These are phyloP conservation scores for Colletotrichum coccodes DNA, from an alignment of 2,329 filamentous ascomycete species.

Conservation along the genomic window DNA sequence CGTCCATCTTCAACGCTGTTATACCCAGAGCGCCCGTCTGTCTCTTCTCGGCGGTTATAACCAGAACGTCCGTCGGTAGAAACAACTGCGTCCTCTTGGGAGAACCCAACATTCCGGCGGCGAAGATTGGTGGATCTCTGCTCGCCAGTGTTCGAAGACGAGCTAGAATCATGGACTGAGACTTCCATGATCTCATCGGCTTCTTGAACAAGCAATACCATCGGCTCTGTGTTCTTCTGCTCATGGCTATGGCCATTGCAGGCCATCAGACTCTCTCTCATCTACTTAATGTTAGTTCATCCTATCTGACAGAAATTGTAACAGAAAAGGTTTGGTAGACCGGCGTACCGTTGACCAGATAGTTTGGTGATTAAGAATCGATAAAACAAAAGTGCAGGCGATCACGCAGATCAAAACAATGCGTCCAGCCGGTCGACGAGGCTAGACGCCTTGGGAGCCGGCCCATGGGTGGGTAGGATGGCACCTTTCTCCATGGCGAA, in stretches of 20 bases:
- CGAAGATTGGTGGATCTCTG: background rate
- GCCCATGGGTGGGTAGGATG: background rate
- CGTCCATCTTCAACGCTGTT: background rate
- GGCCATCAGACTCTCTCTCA: background rate
- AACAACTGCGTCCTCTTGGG: background rate
- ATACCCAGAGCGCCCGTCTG: background rate
- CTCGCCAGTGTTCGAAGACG: no score
- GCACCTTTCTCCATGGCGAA: background rate
- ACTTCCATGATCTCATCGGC: background rate
- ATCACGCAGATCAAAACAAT: background rate
- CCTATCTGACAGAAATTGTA: accelerated
- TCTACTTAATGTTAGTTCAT: background rate
- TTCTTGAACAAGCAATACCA: background rate
- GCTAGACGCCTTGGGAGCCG: background rate
- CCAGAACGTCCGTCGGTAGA: conserved; percentile 1
- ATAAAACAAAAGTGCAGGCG: background rate
- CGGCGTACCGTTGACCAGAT: background rate
- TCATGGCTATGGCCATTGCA: background rate
- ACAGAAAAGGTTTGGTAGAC: background rate
- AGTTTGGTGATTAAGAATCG: background rate
- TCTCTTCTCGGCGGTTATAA: background rate
- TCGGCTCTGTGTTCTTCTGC: background rate
- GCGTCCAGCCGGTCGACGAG: background rate
- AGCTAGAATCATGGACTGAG: no score
- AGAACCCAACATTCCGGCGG: background rate